phyloP scores from a whole-genome alignment of 2,329 filamentous ascomycete genomes.

The Sporothrix variecibatus region DNA sequence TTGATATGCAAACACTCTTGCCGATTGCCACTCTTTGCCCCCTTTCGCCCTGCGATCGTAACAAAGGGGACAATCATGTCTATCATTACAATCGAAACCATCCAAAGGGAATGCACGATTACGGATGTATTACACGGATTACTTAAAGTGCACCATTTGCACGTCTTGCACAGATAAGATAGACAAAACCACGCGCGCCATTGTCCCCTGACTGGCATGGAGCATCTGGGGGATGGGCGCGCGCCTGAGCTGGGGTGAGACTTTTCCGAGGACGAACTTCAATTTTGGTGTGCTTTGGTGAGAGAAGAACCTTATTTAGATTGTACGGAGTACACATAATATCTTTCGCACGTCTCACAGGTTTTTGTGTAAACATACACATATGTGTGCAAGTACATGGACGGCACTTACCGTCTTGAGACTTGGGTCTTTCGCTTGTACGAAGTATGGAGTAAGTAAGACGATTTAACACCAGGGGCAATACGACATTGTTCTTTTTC shows the following conservation, averaged over 20 bases:
- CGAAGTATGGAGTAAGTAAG: neutral
- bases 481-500: neutral
- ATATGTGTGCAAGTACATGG: neutral
- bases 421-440: neutral
- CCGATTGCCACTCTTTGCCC: neutral
- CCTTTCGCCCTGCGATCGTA: neutral
- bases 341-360: neutral
- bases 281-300: neutral
- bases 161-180: neutral
- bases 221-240: neutral
- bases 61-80: neutral
- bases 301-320: neutral
- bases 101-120: neutral
- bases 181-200: neutral
- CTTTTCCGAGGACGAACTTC: neutral
- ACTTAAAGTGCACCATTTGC: neutral
- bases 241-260: constrained; percentile 7
- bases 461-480: neutral
- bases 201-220: constrained; percentile 2
- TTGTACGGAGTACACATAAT: no score
- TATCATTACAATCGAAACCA: neutral
- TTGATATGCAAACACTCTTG: neutral
- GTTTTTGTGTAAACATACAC: neutral
- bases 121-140: neutral
- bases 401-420: neutral